Percentiles rank a stretch among this genome's conserved stretches.
phyloP scores from a whole-genome alignment of 202 grass and related monocot species.

The Bolboschoenoplectus hybrid region DNA sequence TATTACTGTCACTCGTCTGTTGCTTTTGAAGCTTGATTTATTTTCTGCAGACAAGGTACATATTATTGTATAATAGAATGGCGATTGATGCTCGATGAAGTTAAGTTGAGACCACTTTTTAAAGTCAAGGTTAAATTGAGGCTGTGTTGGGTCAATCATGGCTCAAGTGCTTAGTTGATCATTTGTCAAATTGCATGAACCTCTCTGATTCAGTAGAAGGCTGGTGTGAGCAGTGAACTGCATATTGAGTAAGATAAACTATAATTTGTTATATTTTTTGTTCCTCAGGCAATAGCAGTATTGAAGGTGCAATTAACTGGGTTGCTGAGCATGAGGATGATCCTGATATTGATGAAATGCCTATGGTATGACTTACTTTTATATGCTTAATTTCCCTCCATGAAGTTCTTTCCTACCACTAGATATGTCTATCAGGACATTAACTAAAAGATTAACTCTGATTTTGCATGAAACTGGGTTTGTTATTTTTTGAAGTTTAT shows the following conservation, averaged over 20 bases:
- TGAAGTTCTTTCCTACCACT: neutral
- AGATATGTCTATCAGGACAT: neutral
- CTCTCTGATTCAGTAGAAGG: neutral
- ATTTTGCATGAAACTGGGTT: neutral
- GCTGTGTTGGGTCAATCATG: neutral
- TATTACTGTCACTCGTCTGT: neutral
- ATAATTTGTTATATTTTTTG: conserved; percentile 13
- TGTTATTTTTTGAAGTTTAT: neutral
- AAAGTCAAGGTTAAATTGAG: conserved; percentile 12
- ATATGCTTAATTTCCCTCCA: neutral
- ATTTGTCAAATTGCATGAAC: conserved; percentile 3
- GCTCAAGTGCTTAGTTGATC: conserved; percentile 1
- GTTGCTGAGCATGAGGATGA: conserved; percentile 93
- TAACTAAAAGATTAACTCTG: conserved; percentile 15
- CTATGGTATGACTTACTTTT: conserved; percentile 58
- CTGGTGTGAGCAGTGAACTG: neutral
- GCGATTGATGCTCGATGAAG: neutral
- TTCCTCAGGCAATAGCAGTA: conserved; percentile 81
- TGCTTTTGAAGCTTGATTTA: neutral
- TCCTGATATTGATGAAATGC: conserved; percentile 92
- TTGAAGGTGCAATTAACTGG: conserved; percentile 92
- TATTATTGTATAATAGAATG: neutral
- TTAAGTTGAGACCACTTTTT: neutral
- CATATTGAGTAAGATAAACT: conserved; percentile 14
- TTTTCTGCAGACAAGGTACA: neutral